phyloP scores from a whole-genome alignment of 1,284 basidiomycete species.

The Gomphus sp. region DNA sequence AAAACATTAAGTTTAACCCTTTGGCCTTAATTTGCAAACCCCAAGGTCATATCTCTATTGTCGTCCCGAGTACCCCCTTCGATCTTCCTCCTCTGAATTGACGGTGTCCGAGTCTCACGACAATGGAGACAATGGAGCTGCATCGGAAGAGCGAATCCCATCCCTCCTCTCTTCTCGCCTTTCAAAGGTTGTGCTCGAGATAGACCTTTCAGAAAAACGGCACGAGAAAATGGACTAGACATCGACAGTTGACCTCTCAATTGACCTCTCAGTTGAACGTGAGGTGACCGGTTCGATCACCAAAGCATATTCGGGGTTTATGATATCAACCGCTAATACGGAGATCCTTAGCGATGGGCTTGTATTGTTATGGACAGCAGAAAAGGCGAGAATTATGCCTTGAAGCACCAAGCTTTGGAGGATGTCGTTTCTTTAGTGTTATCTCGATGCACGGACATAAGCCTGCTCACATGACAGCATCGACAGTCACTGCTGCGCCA shows the following conservation, averaged over 20 bases:
- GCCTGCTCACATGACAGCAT: too few relatives aligned
- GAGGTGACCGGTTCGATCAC: too few relatives aligned
- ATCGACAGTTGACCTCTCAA: too few relatives aligned
- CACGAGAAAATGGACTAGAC: too few relatives aligned
- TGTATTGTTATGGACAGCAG: too few relatives aligned
- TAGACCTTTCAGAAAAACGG: constrained; percentile 46
- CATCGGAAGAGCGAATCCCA: constrained; percentile 29
- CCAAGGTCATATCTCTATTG: constrained; percentile 49
- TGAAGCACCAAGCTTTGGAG: constrained; percentile 13
- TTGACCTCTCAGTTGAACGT: too few relatives aligned
- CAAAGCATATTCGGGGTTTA: too few relatives aligned
- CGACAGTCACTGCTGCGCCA: too few relatives aligned
- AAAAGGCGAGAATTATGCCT: too few relatives aligned
- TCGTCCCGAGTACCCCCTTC: constrained; percentile 33
- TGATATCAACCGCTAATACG: too few relatives aligned
- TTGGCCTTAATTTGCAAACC: constrained; percentile 25
- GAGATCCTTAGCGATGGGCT: too few relatives aligned
- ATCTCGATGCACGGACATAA: constrained; percentile 19
- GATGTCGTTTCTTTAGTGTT: constrained; percentile 31
- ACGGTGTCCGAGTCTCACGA: neutral
- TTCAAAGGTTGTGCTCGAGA: constrained; percentile 50
- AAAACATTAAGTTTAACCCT: neutral
- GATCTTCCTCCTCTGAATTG: neutral
- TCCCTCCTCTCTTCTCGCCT: constrained; percentile 41
- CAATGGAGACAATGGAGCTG: neutral